These are phyloP conservation scores for Trypanosoma rangeli DNA, from an alignment of 208 protist genomes.

Conservation along the genomic window DNA sequence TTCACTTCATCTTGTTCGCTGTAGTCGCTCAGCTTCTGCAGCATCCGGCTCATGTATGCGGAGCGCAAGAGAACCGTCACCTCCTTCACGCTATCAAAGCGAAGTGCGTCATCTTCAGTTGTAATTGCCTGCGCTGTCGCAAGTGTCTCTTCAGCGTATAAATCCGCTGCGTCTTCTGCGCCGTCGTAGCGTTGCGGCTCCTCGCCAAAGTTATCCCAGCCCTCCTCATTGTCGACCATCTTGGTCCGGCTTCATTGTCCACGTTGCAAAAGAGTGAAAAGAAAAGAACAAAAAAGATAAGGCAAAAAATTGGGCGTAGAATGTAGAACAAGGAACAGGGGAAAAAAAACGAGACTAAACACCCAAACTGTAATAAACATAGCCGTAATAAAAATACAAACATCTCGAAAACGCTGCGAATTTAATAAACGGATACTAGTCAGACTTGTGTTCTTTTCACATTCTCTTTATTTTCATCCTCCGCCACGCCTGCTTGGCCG, in stretches of 20 bases:
- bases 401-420: neutral
- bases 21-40: slow-evolving; percentile 75
- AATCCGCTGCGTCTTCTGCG: slow-evolving; percentile 15
- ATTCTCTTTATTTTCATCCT: neutral
- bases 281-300: slow-evolving; percentile 8
- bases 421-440: neutral
- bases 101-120: slow-evolving; percentile 75
- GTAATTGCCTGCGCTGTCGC: slow-evolving; percentile 31
- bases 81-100: slow-evolving; percentile 80
- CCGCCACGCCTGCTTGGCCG: neutral
- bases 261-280: slow-evolving; percentile 13
- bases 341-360: neutral
- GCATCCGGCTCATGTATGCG: slow-evolving; percentile 71
- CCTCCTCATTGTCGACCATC: slow-evolving; percentile 55
- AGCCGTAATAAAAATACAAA: neutral
- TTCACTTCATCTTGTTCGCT: slow-evolving; percentile 57
- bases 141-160: slow-evolving; percentile 40
- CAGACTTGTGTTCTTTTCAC: neutral
- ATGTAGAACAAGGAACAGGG: slow-evolving; percentile 1
- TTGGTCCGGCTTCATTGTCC: slow-evolving; percentile 6
- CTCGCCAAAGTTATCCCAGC: slow-evolving; percentile 51
- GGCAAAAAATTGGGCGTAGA: slow-evolving; percentile 8
- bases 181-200: slow-evolving; percentile 10
- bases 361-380: slow-evolving; percentile 3
- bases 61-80: slow-evolving; percentile 80